Base-by-base conservation (phyloP, 2,329 filamentous ascomycete genomes). In the Cytospora leucostoma region DNA sequence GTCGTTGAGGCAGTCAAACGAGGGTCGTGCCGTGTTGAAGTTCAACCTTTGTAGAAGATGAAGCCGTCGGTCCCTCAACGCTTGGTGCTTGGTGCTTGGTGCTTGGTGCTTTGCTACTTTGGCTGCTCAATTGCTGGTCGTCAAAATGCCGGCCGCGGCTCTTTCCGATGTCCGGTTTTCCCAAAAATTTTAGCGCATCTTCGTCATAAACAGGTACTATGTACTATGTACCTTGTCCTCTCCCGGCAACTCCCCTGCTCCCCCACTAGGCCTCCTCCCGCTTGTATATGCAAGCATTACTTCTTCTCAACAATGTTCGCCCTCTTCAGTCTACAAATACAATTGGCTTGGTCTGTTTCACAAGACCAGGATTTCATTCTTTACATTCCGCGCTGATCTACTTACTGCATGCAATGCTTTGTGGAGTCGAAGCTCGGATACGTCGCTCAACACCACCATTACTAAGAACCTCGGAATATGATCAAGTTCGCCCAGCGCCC, bases 401-500 rank as follows among this genome's bases (percentile, higher is more conserved):
- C 7, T 19, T 33, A 4, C 17, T 17, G 44, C 21, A 7, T 49
- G 38, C 44, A 49, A 57, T 53, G 62, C 56, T 51, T 44, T 49
- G 19, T 47, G 38, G 61, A 53, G 37, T 38, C 37, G 35, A 34
- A 6, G 21, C 12, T 38, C 47, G 40, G 21, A 51, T 19, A 51
- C 33, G 21, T 40, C 32, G 7, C 32, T 38, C 17, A 8, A n/a
- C 56, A 51, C 21, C 58, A 53, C 12, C 53, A 34, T 21, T 17
- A 15, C 21, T 35, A 40, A 52, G 19, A 49, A 47, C 2, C 27
- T 27, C 27, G 27, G 50, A 59, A 44, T 65, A 79, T 80, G 77
- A 75, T 78, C 65, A 76, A 73, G 68, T 63, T 73, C 56, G 66
- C 74, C 34, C 73, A 72, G 63, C 72, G 56, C 74, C 65, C 79